These are phyloP conservation scores for Yamadazyma akitaensis DNA, from an alignment of 805 yeast species.

Conservation along the genomic window DNA sequence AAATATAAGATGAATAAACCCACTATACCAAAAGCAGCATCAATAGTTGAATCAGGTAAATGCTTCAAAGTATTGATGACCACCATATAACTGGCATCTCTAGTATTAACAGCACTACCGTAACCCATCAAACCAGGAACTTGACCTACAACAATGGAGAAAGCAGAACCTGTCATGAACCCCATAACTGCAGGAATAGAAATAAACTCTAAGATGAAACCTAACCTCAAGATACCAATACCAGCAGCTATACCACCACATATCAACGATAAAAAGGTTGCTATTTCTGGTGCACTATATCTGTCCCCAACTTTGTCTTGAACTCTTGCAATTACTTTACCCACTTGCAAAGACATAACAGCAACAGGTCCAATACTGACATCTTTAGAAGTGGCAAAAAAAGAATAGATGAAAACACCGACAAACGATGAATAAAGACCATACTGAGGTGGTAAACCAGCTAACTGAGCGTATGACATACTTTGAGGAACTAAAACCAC, in stretches of 20 bases:
- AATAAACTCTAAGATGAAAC: conserved; percentile 84
- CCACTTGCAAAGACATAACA: conserved; percentile 85
- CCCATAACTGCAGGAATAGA: conserved; percentile 92
- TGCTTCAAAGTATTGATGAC: conserved; percentile 70
- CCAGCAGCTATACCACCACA: conserved; percentile 87
- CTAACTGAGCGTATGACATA: conserved; percentile 91
- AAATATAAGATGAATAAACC: conserved; percentile 66
- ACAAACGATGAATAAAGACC: conserved; percentile 91
- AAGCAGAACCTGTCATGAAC: conserved; percentile 92
- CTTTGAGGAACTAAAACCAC: conserved; percentile 91
- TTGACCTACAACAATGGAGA: conserved; percentile 79
- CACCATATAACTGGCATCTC: conserved; percentile 65
- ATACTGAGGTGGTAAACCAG: conserved; percentile 75
- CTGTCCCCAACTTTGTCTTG: conserved; percentile 41
- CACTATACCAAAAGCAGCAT: conserved; percentile 88
- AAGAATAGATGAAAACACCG: conserved; percentile 83
- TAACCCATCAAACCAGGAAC: conserved; percentile 84
- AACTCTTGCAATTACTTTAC: conserved; percentile 70
- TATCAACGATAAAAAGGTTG: conserved; percentile 71
- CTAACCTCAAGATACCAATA: conserved; percentile 76
- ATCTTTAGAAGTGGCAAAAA: conserved; percentile 94
- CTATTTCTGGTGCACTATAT: conserved; percentile 65
- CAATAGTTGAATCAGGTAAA: conserved; percentile 62
- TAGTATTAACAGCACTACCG: conserved; percentile 61
- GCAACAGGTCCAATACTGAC: conserved; percentile 97